phyloP scores from a whole-genome alignment of 208 protist genomes.

The Borovskyia barvae region DNA sequence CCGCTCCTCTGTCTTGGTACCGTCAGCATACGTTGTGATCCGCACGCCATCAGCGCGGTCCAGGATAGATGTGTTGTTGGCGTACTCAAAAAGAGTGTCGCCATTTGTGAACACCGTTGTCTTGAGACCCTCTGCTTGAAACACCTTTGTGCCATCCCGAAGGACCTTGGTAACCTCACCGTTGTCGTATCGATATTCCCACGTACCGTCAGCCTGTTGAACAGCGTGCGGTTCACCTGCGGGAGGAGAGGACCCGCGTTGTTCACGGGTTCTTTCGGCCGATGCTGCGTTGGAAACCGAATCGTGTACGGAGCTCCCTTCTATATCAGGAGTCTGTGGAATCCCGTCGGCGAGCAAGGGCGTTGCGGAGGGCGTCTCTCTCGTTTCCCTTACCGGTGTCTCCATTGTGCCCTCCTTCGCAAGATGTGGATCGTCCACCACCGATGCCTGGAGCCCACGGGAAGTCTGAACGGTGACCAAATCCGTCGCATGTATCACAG shows the following conservation, averaged over 20 bases:
- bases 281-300: no score
- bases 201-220: constrained; percentile 69
- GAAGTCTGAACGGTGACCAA: no score
- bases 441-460: no score
- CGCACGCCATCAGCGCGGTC: constrained; percentile 76
- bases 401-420: no score
- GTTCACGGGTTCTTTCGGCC: no score
- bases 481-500: constrained; percentile 44
- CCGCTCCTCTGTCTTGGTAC: constrained; percentile 55
- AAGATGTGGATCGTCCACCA: no score
- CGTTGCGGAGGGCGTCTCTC: no score
- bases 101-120: constrained; percentile 71
- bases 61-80: constrained; percentile 69
- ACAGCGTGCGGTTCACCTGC: constrained; percentile 33
- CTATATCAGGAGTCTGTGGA: no score
- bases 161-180: constrained; percentile 55
- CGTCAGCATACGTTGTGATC: constrained; percentile 72
- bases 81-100: constrained; percentile 76
- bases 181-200: constrained; percentile 77
- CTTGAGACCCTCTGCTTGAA: constrained; percentile 45
- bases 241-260: no score
- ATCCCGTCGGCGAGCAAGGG: no score
- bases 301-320: no score
- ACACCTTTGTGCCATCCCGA: constrained; percentile 66
- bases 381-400: no score